These are phyloP conservation scores for Paspalum vaginatum DNA, from an alignment of 176 grass and related monocot genomes.

Conservation along the genomic window DNA sequence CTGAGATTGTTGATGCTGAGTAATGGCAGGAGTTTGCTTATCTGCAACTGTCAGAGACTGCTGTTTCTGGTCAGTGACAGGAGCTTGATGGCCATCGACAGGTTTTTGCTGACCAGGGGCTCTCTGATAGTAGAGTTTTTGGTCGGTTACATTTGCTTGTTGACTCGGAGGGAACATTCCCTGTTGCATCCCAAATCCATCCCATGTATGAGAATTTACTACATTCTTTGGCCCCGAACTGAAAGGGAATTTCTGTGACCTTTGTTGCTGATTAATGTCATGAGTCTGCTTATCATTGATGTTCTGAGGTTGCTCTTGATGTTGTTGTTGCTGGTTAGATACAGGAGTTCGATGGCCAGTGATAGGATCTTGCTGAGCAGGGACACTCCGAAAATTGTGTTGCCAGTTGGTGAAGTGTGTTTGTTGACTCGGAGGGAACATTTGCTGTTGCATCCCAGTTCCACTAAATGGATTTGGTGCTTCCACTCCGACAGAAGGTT, in stretches of 20 bases:
- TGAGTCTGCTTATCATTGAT: neutral
- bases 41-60: slow-evolving; percentile 23
- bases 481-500: slow-evolving; percentile 13
- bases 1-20: slow-evolving; percentile 22
- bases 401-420: slow-evolving; percentile 10
- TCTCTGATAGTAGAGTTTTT: slow-evolving; percentile 6
- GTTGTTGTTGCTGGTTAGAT: neutral
- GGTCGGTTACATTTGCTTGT: slow-evolving; percentile 31
- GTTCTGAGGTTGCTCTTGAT: neutral
- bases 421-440: slow-evolving; percentile 34
- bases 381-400: slow-evolving; percentile 5
- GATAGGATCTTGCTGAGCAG: slow-evolving; percentile 34
- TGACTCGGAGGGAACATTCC: slow-evolving; percentile 29
- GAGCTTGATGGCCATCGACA: neutral
- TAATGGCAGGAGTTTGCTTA: slow-evolving; percentile 14
- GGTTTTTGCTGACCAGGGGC: slow-evolving; percentile 20
- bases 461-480: slow-evolving; percentile 20
- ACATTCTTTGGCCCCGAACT: neutral
- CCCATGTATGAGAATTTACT: neutral
- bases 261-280: neutral
- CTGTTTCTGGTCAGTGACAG: slow-evolving; percentile 15
- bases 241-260: slow-evolving; percentile 2
- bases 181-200: slow-evolving; percentile 26
- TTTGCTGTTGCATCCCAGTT: slow-evolving; percentile 31
- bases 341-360: neutral